phyloP scores from a whole-genome alignment of 352 stramenopile genomes.

The Albugo laibachii region DNA sequence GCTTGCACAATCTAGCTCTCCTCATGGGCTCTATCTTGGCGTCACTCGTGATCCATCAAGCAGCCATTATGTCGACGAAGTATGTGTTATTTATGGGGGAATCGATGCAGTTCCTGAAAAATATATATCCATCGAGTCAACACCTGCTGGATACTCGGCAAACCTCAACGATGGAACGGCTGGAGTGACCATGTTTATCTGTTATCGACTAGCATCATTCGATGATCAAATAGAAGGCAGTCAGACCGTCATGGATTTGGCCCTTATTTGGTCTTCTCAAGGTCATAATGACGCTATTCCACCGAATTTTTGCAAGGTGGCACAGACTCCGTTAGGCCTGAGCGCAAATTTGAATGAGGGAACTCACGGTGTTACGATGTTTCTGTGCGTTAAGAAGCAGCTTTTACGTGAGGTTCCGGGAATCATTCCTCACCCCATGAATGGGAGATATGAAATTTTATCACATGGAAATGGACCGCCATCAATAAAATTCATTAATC shows the following conservation, averaged over 20 bases:
- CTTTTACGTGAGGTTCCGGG: constrained; percentile 25
- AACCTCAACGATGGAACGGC: constrained; percentile 69
- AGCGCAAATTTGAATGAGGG: constrained; percentile 74
- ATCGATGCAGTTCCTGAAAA: constrained; percentile 65
- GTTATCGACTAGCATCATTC: constrained; percentile 17
- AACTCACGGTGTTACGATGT: constrained; percentile 46
- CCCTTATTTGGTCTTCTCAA: constrained; percentile 59
- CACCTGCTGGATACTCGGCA: constrained; percentile 38
- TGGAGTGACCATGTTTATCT: constrained; percentile 70
- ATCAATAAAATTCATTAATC: constrained; percentile 31
- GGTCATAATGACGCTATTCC: constrained; percentile 34
- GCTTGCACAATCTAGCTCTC: constrained; percentile 46
- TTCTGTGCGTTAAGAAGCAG: constrained; percentile 50
- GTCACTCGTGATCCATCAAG: constrained; percentile 42
- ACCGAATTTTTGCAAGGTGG: constrained; percentile 57
- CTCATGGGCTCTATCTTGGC: constrained; percentile 49
- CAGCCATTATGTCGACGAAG: constrained; percentile 33
- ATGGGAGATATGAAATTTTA: constrained; percentile 64
- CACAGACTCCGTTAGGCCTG: constrained; percentile 73
- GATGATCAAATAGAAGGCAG: constrained; percentile 6
- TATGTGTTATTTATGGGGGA: constrained; percentile 73
- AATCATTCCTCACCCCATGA: constrained; percentile 38
- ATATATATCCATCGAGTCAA: constrained; percentile 52
- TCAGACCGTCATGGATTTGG: constrained; percentile 50
- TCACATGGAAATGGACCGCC: constrained; percentile 8